These are phyloP conservation scores for Calonectria multiphialidica DNA, from an alignment of 2,329 filamentous ascomycete genomes.

Conservation along the genomic window DNA sequence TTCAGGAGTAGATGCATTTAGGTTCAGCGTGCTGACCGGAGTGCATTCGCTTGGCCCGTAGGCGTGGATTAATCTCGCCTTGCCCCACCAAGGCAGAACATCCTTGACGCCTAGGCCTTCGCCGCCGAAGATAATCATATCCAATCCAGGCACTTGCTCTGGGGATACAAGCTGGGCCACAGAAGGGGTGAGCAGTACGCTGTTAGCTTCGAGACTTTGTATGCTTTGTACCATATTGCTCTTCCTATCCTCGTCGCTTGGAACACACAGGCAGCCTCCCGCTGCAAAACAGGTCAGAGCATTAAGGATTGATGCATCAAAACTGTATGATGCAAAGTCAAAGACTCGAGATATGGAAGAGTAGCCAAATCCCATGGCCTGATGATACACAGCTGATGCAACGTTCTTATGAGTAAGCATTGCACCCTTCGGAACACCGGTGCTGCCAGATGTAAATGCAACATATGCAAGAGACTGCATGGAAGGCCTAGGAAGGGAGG, in stretches of 20 bases:
- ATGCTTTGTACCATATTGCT: not conserved
- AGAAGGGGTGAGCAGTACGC: not conserved
- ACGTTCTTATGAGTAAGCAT: slow-evolving; percentile 30
- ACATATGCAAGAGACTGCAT: slow-evolving; percentile 24
- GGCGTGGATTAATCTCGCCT: not conserved
- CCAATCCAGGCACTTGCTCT: not conserved
- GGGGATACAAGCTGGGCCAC: not conserved
- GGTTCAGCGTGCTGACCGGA: no score
- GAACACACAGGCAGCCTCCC: slow-evolving; percentile 28
- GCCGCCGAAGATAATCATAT: not conserved
- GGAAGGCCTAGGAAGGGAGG: slow-evolving; percentile 4
- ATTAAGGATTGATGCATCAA: slow-evolving; percentile 26
- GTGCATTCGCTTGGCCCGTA: no score
- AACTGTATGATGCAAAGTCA: slow-evolving; percentile 27
- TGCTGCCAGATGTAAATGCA: slow-evolving; percentile 42
- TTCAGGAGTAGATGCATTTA: no score
- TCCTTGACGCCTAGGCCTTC: not conserved
- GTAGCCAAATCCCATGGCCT: not conserved
- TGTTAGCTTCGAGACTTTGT: not conserved
- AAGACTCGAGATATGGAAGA: not conserved
- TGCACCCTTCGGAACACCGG: slow-evolving; percentile 41
- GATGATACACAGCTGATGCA: not conserved
- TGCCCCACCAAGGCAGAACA: slow-evolving; percentile 26
- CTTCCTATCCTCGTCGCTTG: slow-evolving; percentile 7
- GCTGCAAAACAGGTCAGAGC: slow-evolving; percentile 16